Conservation (phyloP, 2,329 filamentous ascomycete genomes). For the Aulographum hederae region DNA sequence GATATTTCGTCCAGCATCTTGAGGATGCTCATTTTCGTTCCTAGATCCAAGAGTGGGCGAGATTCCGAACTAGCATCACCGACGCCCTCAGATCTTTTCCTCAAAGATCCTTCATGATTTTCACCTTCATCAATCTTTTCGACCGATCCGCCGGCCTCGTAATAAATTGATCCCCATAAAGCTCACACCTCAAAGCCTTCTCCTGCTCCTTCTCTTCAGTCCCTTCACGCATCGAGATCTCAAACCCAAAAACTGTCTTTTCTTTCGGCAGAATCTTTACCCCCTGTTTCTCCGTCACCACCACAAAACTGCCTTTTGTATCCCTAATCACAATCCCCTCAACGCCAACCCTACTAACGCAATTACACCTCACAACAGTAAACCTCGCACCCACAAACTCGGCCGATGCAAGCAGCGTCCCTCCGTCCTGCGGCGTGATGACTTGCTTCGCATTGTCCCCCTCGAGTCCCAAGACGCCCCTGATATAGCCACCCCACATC, state of each 20-base stretch:
- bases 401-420: constrained; percentile 58
- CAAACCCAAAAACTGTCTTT: constrained; percentile 66
- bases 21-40: too few species aligned
- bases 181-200: constrained; percentile 54
- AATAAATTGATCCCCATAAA: constrained; percentile 77
- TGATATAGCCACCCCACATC: constrained; percentile 74
- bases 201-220: constrained; percentile 8
- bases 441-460: constrained; percentile 6
- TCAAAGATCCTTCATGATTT: not conserved
- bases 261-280: constrained; percentile 73
- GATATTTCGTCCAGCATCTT: too few species aligned
- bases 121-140: constrained; percentile 68
- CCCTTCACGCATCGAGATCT: constrained; percentile 33
- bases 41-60: too few species aligned
- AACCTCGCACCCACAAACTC: constrained; percentile 81
- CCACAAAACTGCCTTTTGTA: constrained; percentile 67
- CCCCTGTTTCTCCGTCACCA: constrained; percentile 54
- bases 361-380: constrained; percentile 66
- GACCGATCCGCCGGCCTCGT: constrained; percentile 67
- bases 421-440: constrained; percentile 42
- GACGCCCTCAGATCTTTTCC: too few species aligned
- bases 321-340: constrained; percentile 80
- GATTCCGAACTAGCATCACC: too few species aligned
- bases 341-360: constrained; percentile 64
- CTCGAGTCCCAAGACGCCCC: constrained; percentile 54